phyloP scores from a whole-genome alignment of 305 asterid species.

The Ilex paraguariensis region DNA sequence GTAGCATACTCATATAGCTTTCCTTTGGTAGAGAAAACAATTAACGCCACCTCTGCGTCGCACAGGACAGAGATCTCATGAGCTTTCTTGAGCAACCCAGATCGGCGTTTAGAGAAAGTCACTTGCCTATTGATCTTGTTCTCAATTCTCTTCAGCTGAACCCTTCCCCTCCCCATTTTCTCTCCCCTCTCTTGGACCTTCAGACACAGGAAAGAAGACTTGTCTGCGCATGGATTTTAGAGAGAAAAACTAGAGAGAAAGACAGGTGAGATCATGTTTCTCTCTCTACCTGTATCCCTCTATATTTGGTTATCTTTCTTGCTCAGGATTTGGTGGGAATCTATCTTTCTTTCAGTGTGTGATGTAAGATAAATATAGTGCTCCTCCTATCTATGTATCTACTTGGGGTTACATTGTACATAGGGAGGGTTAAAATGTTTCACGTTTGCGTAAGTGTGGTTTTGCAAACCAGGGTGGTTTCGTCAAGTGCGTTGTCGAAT shows the following conservation, averaged over 20 bases:
- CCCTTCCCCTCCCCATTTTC: constrained; percentile 62
- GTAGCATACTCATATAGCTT: constrained; percentile 59
- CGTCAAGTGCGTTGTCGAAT: constrained; percentile 13
- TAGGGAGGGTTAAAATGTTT: not conserved
- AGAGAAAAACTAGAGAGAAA: not conserved
- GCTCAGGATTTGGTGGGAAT: not conserved
- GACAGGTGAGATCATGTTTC: not conserved
- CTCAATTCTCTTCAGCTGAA: constrained; percentile 62
- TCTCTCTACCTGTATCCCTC: not conserved
- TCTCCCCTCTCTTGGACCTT: not conserved
- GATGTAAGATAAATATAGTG: not conserved
- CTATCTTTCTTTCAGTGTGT: not conserved
- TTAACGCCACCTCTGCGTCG: constrained; percentile 60
- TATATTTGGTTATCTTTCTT: not conserved
- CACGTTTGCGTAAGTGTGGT: constrained; percentile 1
- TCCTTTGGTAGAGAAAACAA: constrained; percentile 59
- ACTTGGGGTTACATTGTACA: not conserved
- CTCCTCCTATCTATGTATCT: not conserved
- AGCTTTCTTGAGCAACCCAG: constrained; percentile 64
- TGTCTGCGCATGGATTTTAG: not conserved
- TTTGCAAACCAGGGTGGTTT: constrained; percentile 19
- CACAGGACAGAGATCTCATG: constrained; percentile 68
- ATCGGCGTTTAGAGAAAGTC: constrained; percentile 57
- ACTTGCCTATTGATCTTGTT: constrained; percentile 64
- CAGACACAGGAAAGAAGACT: not conserved